These are phyloP conservation scores for Gossypium lobatum DNA, from an alignment of 441 rosid genomes.

Conservation along the genomic window DNA sequence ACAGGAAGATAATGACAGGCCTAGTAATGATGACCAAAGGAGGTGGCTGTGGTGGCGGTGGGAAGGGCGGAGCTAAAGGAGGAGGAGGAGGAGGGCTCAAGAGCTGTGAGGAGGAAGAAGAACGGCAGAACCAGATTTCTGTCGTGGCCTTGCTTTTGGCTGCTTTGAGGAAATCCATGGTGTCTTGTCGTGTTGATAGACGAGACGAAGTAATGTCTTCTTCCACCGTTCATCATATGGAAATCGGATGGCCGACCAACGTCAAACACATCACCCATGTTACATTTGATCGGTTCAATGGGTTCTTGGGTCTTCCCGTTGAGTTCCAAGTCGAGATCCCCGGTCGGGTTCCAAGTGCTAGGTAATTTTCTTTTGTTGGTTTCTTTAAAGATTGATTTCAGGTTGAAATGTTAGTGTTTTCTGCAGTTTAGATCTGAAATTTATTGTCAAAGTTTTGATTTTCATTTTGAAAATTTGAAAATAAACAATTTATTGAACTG, in stretches of 20 bases:
- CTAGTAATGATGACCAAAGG: slow-evolving; percentile 70
- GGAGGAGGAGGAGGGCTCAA: slow-evolving; percentile 1
- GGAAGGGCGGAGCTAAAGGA: slow-evolving; percentile 28
- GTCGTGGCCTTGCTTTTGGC: slow-evolving; percentile 54
- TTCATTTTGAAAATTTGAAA: not conserved
- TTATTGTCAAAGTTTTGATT: not conserved
- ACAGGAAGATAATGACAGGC: slow-evolving; percentile 43
- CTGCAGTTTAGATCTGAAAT: slow-evolving; percentile 23
- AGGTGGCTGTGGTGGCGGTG: slow-evolving; percentile 40
- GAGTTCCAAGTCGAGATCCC: slow-evolving; percentile 95
- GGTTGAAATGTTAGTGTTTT: not conserved
- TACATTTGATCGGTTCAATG: slow-evolving; percentile 87
- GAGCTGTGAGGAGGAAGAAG: slow-evolving; percentile 44
- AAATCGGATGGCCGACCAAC: slow-evolving; percentile 94
- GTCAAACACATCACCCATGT: slow-evolving; percentile 87
- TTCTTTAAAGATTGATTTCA: not conserved
- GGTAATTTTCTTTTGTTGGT: slow-evolving; percentile 31
- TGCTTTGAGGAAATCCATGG: slow-evolving; percentile 79
- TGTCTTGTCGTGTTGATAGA: slow-evolving; percentile 69
- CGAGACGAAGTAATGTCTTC: slow-evolving; percentile 37
- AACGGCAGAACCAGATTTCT: slow-evolving; percentile 70
- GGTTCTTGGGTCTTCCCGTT: slow-evolving; percentile 86
- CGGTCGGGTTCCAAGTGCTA: slow-evolving; percentile 87
- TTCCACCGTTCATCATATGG: slow-evolving; percentile 56
- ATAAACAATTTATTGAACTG: not conserved